Evolutionary conservation across 768 basidiomycete genomes (phyloP), one percentile per base, ranked within the genome.

Genomic region (Pholiota conissans): DNA sequence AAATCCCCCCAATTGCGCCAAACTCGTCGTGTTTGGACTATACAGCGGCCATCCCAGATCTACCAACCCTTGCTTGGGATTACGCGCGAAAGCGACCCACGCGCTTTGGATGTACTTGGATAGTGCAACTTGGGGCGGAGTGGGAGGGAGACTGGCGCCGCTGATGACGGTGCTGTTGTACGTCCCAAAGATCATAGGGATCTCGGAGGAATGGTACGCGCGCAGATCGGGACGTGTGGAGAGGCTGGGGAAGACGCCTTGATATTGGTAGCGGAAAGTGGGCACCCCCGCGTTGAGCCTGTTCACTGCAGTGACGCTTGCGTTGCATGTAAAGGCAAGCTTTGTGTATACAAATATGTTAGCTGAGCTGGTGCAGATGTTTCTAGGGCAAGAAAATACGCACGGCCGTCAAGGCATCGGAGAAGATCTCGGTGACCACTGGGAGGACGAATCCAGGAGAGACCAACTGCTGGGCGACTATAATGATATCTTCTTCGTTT

Each of bases 71-170:
- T 65, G 52, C 5, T 52, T 30, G 1, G 76, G 73, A 57, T 77
- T 65, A 13, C 73, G 69, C 11, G 76, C 76, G 52, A 79, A 79
- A 10, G 71, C 67, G 0, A 76, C 75, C 76, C 77, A 79, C 0
- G 74, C 74, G 4, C 62, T 56, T 58, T 77, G 76, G 4, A 75
- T 56, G 56, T 70, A 73, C 39, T 60, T 65, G 3, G 75, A 71
- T 42, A 77, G 60, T 27, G 68, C 63, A 27, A 71, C 63, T 52
- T 69, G 67, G 5, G 35, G 57, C 11, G 56, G 56, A 13, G 65
- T 67, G 14, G 62, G 56, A 46, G 65, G 59, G 26, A 61, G 53
- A 4, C 63, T 65, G 46, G 65, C 70, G 37, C 49, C 50, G 50
- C 64, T 65, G 64, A 52, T 52, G 26, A 42, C 20, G 5, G 37